Conservation (phyloP, 2,329 filamentous ascomycete genomes). For the Zymoseptoria crescenta region DNA sequence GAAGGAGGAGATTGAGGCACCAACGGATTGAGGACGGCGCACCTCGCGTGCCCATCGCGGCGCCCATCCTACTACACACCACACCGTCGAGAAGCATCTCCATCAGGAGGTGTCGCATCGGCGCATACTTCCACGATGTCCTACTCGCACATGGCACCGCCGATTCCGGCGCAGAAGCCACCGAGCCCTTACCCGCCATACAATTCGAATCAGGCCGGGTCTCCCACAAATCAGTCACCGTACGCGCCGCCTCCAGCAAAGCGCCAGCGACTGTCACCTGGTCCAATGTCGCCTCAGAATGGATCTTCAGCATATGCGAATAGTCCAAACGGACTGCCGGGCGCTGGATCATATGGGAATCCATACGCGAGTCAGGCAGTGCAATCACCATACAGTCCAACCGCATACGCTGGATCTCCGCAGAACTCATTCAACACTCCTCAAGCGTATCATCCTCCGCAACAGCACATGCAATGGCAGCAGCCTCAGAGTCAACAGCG, state of each 20-base stretch:
- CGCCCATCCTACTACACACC: background rate
- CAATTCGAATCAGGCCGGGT: constrained; percentile 37
- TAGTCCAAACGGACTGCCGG: constrained; percentile 32
- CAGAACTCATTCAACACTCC: constrained; percentile 27
- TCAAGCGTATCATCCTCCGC: constrained; percentile 22
- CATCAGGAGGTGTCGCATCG: background rate
- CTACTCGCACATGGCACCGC: constrained; percentile 26
- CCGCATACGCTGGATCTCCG: constrained; percentile 19
- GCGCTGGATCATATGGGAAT: constrained; percentile 25
- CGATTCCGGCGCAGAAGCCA: constrained; percentile 19
- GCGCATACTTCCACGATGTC: constrained; percentile 15
- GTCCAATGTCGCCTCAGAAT: constrained; percentile 57
- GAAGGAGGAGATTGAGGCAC: background rate
- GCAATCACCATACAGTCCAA: constrained; percentile 24
- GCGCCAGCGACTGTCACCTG: constrained; percentile 62
- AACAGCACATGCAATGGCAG: constrained; percentile 14
- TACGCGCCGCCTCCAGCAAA: constrained; percentile 62
- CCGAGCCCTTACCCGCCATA: constrained; percentile 36
- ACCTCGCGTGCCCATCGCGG: background rate
- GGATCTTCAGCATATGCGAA: constrained; percentile 33
- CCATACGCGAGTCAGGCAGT: constrained; percentile 32
- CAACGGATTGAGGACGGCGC: constrained; percentile 1
- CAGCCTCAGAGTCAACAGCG: constrained; percentile 15
- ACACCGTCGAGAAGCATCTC: background rate
- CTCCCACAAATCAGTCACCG: constrained; percentile 28